These are phyloP conservation scores for Colletotrichum cereale DNA, from an alignment of 2,329 filamentous ascomycete genomes.

Conservation along the genomic window DNA sequence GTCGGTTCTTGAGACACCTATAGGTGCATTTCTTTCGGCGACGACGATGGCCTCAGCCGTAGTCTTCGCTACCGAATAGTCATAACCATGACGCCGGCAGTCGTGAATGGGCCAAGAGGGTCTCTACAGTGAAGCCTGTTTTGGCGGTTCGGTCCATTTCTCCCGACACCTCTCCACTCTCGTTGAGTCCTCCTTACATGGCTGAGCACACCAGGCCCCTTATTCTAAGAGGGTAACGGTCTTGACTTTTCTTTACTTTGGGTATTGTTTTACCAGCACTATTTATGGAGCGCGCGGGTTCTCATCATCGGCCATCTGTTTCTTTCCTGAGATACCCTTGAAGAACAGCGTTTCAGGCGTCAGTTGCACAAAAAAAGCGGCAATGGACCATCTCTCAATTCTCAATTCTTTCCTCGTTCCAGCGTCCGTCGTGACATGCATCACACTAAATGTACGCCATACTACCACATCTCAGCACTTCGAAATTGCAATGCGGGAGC, in stretches of 20 bases:
- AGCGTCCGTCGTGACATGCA: not conserved
- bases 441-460: not conserved
- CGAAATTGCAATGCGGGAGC: not conserved
- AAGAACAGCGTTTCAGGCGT: conserved; percentile 25
- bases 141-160: not conserved
- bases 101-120: not conserved
- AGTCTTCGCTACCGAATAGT: not conserved
- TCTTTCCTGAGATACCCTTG: conserved; percentile 34
- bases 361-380: conserved; percentile 1
- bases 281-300: not conserved
- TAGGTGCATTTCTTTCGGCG: not conserved
- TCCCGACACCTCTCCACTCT: not conserved
- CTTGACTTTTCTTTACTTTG: not conserved
- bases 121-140: not conserved
- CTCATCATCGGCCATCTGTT: conserved; percentile 3
- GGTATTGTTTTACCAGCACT: not conserved
- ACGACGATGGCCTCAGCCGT: not conserved
- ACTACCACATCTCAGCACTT: too few relatives aligned
- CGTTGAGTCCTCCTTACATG: too few relatives aligned
- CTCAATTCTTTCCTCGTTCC: not conserved
- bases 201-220: not conserved
- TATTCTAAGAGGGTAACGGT: not conserved
- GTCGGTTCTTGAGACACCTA: conserved; percentile 41
- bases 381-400: conserved; percentile 22
- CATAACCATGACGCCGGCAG: not conserved